A percentile compares a stretch with the other conserved stretches of the same genome.
Conservation (phyloP, 2,329 filamentous ascomycete genomes). For the Calonectria pseudoreteaudii region DNA sequence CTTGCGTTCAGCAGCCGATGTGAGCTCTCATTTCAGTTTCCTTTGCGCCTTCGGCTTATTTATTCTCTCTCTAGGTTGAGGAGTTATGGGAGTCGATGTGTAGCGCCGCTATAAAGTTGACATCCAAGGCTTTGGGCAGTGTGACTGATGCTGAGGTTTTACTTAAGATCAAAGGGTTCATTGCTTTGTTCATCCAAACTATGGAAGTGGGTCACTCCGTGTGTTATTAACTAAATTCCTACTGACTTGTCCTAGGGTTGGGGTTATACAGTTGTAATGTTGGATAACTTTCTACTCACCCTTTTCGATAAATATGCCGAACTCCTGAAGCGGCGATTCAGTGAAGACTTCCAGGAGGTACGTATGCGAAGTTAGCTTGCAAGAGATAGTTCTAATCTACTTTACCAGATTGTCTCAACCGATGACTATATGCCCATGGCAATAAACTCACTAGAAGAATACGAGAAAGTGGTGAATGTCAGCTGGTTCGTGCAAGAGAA, state of each 20-base stretch:
- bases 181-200: slow-evolving; percentile 95
- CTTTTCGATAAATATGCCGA: slow-evolving; percentile 96
- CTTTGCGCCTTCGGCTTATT: slow-evolving; percentile 17
- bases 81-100: slow-evolving; percentile 99
- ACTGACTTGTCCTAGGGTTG: slow-evolving; percentile 80
- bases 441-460: slow-evolving; percentile 89
- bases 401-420: slow-evolving; percentile 76
- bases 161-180: slow-evolving; percentile 93
- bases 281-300: slow-evolving; percentile 87
- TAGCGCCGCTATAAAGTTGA: slow-evolving; percentile 84
- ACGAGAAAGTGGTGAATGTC: slow-evolving; percentile 94
- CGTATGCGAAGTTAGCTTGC: slow-evolving; percentile 6
- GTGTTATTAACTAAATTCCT: slow-evolving; percentile 84
- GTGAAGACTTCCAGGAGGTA: slow-evolving; percentile 94
- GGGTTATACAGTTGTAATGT: slow-evolving; percentile 84
- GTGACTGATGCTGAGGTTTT: slow-evolving; percentile 91
- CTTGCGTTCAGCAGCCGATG: slow-evolving; percentile 84
- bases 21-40: slow-evolving; percentile 52
- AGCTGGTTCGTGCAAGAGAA: slow-evolving; percentile 96
- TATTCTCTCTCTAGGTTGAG: slow-evolving; percentile 73
- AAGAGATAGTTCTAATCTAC: slow-evolving; percentile 15
- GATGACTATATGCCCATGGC: slow-evolving; percentile 99
- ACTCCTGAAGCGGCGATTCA: slow-evolving; percentile 89
- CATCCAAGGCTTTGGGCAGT: slow-evolving; percentile 80
- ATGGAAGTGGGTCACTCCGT: slow-evolving; percentile 80